phyloP scores from a whole-genome alignment of 2,329 filamentous ascomycete genomes.

The Sclerotinia minor region DNA sequence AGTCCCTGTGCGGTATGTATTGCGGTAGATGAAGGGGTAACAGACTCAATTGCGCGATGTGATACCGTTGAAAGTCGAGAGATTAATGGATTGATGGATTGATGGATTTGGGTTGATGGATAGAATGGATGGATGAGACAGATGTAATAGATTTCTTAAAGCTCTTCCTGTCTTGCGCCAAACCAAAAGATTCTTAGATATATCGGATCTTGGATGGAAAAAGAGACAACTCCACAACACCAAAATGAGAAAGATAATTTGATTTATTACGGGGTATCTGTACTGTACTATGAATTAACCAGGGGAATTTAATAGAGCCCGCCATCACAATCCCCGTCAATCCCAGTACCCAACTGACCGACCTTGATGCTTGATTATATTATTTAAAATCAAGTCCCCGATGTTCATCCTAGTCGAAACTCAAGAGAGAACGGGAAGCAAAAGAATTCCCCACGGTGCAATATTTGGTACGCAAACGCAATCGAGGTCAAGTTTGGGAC shows the following conservation, averaged over 20 bases:
- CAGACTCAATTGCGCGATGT: constrained; percentile 18
- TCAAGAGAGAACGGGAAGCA: neutral
- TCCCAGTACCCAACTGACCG: neutral
- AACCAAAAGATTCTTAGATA: neutral
- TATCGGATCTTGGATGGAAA: neutral
- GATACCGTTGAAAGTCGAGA: neutral
- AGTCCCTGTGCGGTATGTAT: neutral
- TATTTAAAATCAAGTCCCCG: constrained; percentile 9
- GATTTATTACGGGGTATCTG: neutral
- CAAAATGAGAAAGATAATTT: neutral
- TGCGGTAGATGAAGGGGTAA: constrained; percentile 11
- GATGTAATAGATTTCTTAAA: neutral
- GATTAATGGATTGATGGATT: no score
- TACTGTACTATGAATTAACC: neutral
- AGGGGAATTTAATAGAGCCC: neutral
- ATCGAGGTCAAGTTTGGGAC: constrained; percentile 1
- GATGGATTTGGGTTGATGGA: no score
- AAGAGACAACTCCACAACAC: neutral
- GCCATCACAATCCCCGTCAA: constrained; percentile 3
- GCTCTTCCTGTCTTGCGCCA: neutral
- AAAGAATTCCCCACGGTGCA: constrained; percentile 2
- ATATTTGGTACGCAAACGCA: neutral
- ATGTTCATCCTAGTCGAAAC: neutral
- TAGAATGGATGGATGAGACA: neutral
- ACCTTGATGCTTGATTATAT: neutral